Conservation (phyloP, 805 yeast genomes). For the Starmerella scarabaei region DNA sequence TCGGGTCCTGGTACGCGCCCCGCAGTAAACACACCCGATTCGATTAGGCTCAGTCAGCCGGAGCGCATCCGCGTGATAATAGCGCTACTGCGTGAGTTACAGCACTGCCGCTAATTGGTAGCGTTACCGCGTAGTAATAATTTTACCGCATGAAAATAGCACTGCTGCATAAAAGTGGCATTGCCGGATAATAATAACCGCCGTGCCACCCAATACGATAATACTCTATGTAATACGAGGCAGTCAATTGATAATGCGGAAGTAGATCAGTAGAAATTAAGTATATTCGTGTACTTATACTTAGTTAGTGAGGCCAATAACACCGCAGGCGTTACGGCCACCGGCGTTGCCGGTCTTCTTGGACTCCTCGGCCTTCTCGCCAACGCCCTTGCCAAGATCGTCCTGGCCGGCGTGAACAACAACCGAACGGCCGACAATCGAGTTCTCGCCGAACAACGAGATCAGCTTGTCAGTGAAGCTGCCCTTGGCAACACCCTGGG, state of each 20-base stretch:
- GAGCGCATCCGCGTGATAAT: no score
- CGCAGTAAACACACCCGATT: not conserved
- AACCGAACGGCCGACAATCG: slow-evolving; percentile 88
- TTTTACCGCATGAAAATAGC: no score
- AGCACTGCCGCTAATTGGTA: no score
- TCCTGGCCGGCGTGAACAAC: slow-evolving; percentile 88
- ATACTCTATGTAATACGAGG: no score
- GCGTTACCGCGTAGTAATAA: no score
- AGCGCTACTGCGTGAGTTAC: no score
- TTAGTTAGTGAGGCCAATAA: slow-evolving; percentile 61
- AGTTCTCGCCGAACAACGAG: slow-evolving; percentile 73
- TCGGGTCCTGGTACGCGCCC: not conserved
- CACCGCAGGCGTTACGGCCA: slow-evolving; percentile 97
- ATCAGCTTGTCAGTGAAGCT: slow-evolving; percentile 61
- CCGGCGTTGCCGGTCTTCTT: slow-evolving; percentile 96
- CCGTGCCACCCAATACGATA: no score
- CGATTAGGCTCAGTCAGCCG: no score
- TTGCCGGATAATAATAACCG: no score
- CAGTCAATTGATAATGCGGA: no score
- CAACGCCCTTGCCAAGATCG: slow-evolving; percentile 90
- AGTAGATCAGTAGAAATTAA: no score
- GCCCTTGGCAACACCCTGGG: slow-evolving; percentile 84
- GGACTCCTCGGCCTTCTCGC: slow-evolving; percentile 49
- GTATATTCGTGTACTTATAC: slow-evolving; percentile 1
- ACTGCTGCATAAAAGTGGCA: no score